Conservation (phyloP, 305 asterid genomes). For the Salvia sclarea region DNA sequence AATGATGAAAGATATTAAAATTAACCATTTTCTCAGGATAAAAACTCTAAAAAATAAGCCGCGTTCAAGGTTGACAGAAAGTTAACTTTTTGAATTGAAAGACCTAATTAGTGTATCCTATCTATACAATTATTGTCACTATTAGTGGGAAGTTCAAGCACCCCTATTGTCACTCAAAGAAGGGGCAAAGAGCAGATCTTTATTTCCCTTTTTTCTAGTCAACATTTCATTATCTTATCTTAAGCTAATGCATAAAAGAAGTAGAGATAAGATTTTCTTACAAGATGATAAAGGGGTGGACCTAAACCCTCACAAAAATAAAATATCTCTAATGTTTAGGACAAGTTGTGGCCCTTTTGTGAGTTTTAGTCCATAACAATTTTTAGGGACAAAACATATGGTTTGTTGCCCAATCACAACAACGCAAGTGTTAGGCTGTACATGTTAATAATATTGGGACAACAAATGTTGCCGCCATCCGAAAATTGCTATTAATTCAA, state of each 20-base stretch:
- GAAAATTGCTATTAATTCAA: slow-evolving; percentile 23
- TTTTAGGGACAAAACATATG: slow-evolving; percentile 32
- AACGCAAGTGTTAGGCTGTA: slow-evolving; percentile 33
- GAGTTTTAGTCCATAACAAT: slow-evolving; percentile 32
- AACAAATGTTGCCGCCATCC: slow-evolving; percentile 35
- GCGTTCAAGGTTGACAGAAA: too few relatives aligned
- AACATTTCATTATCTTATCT: slow-evolving; percentile 49
- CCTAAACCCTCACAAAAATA: slow-evolving; percentile 29
- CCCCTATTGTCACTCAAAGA: slow-evolving; percentile 42
- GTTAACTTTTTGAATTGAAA: too few relatives aligned
- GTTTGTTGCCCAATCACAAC: slow-evolving; percentile 37
- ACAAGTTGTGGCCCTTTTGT: slow-evolving; percentile 39
- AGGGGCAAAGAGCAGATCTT: slow-evolving; percentile 40
- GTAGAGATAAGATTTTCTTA: slow-evolving; percentile 56
- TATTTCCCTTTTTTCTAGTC: neutral
- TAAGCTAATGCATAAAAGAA: slow-evolving; percentile 38
- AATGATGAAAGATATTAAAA: too few relatives aligned
- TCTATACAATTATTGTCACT: too few relatives aligned
- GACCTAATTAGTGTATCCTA: too few relatives aligned
- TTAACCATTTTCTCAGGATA: too few relatives aligned
- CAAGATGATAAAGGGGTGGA: slow-evolving; percentile 40
- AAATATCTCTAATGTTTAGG: slow-evolving; percentile 32
- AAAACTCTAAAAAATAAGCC: too few relatives aligned
- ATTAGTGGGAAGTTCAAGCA: neutral
- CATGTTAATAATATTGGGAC: slow-evolving; percentile 42